phyloP scores from a whole-genome alignment of 768 basidiomycete genomes.

The Kwoniella shandongensis region DNA sequence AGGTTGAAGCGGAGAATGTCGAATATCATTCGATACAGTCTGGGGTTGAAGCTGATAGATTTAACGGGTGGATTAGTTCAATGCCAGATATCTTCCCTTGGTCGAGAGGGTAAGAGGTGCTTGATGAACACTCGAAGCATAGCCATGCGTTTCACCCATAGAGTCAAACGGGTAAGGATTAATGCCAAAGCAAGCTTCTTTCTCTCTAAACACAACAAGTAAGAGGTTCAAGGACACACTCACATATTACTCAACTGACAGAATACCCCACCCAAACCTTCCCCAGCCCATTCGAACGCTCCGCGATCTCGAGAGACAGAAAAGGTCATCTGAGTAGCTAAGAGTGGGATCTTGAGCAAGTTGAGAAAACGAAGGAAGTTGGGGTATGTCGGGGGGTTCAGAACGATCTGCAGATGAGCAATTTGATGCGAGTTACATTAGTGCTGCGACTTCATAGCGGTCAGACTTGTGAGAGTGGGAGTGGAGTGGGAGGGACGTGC shows the following conservation, averaged over 20 bases:
- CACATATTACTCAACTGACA: conserved; percentile 62
- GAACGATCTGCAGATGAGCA: conserved; percentile 62
- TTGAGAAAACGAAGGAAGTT: conserved; percentile 72
- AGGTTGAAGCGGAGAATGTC: conserved; percentile 67
- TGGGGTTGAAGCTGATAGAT: conserved; percentile 49
- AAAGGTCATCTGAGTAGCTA: conserved; percentile 74
- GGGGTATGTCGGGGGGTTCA: conserved; percentile 74
- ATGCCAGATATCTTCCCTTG: too few species aligned
- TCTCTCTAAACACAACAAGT: too few species aligned
- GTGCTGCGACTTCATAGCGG: neutral
- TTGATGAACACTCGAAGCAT: neutral
- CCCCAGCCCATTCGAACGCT: conserved; percentile 74
- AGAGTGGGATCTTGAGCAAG: conserved; percentile 58
- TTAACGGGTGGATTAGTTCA: too few species aligned
- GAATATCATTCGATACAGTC: conserved; percentile 51
- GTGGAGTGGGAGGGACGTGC: neutral
- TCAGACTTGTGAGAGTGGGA: neutral
- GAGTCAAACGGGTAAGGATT: too few species aligned
- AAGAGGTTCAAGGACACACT: conserved; percentile 3
- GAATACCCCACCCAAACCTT: conserved; percentile 64
- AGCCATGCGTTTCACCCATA: too few species aligned
- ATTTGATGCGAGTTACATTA: neutral
- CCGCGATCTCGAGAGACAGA: conserved; percentile 71
- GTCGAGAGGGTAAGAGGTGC: too few species aligned
- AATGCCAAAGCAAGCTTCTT: too few species aligned